phyloP scores from a whole-genome alignment of 1,284 basidiomycete genomes.

The Trichosporon inkin region DNA sequence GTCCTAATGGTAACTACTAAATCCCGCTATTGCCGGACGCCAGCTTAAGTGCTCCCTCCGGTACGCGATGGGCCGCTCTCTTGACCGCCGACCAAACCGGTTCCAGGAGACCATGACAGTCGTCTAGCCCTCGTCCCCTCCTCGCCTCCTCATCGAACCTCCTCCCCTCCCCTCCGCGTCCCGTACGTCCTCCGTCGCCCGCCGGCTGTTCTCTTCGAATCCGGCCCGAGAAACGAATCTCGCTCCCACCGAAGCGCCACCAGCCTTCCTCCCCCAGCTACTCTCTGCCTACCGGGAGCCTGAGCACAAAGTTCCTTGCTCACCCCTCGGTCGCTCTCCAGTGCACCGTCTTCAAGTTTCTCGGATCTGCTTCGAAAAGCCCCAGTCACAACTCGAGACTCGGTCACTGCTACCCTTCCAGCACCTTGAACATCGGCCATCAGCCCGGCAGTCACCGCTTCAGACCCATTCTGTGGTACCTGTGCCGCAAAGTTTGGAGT shows the following conservation, averaged over 20 bases:
- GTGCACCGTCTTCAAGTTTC: neutral
- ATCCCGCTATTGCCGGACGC: neutral
- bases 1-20: slow-evolving; percentile 4
- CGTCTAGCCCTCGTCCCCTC: slow-evolving; percentile 7
- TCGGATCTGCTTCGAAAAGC: slow-evolving; percentile 1
- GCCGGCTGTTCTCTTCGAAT: neutral
- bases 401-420: neutral
- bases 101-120: slow-evolving; percentile 1
- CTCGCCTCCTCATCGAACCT: neutral
- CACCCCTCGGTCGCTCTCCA: neutral
- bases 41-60: slow-evolving; percentile 3
- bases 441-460: neutral
- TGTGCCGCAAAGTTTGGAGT: slow-evolving; percentile 4
- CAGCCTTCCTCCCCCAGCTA: neutral
- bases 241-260: neutral
- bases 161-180: neutral
- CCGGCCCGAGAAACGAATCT: neutral
- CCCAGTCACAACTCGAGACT: neutral
- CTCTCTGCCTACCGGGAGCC: neutral
- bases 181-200: neutral
- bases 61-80: slow-evolving; percentile 4
- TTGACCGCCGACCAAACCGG: slow-evolving; percentile 6
- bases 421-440: neutral
- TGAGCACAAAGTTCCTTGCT: slow-evolving; percentile 6
- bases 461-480: neutral